Evolutionary conservation across 2,329 filamentous ascomycete genomes (phyloP).

Genomic region (Teratosphaeria epicoccoides): DNA sequence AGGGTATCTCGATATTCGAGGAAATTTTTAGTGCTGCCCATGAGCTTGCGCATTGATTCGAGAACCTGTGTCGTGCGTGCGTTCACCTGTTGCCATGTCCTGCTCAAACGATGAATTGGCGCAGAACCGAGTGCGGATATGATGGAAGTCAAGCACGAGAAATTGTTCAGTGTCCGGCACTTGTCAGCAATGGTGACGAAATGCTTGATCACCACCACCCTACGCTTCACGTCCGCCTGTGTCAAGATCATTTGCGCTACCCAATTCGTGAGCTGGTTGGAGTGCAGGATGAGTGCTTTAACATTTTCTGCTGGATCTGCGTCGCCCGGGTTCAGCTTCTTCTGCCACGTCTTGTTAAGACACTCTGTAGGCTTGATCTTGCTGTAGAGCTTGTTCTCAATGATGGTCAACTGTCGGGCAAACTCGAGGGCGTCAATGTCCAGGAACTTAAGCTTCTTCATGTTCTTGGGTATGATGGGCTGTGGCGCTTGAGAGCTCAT

Average conservation of each 20-base stretch:
- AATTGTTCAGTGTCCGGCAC: constrained; percentile 90
- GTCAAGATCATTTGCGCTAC: constrained; percentile 97
- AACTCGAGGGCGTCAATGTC: constrained; percentile 96
- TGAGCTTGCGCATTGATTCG: constrained; percentile 85
- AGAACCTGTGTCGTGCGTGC: constrained; percentile 68
- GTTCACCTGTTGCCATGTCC: constrained; percentile 91
- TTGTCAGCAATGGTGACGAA: constrained; percentile 96
- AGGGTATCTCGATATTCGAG: constrained; percentile 89
- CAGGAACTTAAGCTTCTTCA: constrained; percentile 98
- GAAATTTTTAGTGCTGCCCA: constrained; percentile 98
- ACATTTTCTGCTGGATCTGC: constrained; percentile 85
- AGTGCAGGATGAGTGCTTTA: constrained; percentile 91
- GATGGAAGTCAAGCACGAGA: constrained; percentile 92
- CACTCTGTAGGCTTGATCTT: constrained; percentile 96
- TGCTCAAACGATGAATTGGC: constrained; percentile 82
- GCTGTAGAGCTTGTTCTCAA: constrained; percentile 86
- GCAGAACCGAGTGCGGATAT: constrained; percentile 92
- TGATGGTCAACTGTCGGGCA: constrained; percentile 92
- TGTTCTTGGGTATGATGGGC: constrained; percentile 93
- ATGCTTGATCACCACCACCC: constrained; percentile 95
- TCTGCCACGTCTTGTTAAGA: constrained; percentile 98
- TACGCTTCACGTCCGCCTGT: constrained; percentile 87
- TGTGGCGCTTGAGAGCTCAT: constrained; percentile 66
- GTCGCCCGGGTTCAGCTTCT: constrained; percentile 73
- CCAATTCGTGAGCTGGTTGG: constrained; percentile 98